Conservation (phyloP, 306 rosid genomes). For the Neltuma alba region DNA sequence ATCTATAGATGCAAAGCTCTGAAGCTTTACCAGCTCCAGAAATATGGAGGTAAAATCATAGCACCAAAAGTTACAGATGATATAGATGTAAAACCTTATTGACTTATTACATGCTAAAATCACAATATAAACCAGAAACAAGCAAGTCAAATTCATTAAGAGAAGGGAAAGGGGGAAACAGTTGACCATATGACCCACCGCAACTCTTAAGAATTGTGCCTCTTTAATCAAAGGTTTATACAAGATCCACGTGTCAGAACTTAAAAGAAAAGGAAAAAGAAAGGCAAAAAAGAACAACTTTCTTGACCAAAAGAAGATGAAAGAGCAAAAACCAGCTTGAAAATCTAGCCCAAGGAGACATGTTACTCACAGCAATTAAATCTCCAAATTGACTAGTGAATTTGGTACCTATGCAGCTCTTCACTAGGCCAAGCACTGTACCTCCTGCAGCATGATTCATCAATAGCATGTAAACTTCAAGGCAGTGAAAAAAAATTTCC, state of each 20-base stretch:
- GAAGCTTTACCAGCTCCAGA: slow-evolving; percentile 2
- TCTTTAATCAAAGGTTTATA: neutral
- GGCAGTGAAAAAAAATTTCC: neutral
- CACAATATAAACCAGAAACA: slow-evolving; percentile 1
- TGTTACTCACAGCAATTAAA: slow-evolving; percentile 87
- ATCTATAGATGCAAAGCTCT: neutral
- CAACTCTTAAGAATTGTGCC: slow-evolving; percentile 11
- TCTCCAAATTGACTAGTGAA: slow-evolving; percentile 96
- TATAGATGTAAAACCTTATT: neutral
- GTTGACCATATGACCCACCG: neutral
- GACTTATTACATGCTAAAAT: neutral
- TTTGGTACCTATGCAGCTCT: slow-evolving; percentile 96
- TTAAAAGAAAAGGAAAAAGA: too few species aligned
- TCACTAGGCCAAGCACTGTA: slow-evolving; percentile 86
- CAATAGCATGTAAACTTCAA: slow-evolving; percentile 18
- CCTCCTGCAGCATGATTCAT: slow-evolving; percentile 61
- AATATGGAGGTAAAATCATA: neutral
- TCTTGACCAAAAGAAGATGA: neutral
- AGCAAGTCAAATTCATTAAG: neutral
- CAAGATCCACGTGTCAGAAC: neutral
- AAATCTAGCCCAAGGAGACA: neutral
- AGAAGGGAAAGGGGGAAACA: neutral
- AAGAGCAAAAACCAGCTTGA: neutral
- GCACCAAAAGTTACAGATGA: neutral
- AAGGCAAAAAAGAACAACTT: neutral